These are phyloP conservation scores for Hemileccinum impolitum DNA, from an alignment of 768 basidiomycete genomes.

Conservation along the genomic window DNA sequence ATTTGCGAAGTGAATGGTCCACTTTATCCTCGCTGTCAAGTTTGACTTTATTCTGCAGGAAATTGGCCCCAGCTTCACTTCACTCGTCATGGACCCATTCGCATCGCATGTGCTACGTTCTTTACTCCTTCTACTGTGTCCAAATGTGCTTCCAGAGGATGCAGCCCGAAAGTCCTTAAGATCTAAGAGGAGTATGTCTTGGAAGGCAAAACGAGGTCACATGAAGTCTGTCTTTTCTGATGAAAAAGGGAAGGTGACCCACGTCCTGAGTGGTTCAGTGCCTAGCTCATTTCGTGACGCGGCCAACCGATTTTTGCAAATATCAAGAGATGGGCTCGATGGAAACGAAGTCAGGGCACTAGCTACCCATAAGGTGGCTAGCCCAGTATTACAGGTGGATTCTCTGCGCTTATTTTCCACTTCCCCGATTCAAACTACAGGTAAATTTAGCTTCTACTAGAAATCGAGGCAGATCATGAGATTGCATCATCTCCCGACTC, in stretches of 20 bases:
- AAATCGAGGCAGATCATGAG: constrained; percentile 71
- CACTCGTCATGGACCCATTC: constrained; percentile 79
- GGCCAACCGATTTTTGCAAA: constrained; percentile 45
- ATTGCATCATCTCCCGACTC: constrained; percentile 59
- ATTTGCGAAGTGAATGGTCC: constrained; percentile 53
- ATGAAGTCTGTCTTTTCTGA: constrained; percentile 76
- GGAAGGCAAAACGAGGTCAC: constrained; percentile 76
- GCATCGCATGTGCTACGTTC: constrained; percentile 89
- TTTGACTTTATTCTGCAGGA: constrained; percentile 45
- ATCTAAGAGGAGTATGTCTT: constrained; percentile 83
- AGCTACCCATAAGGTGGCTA: constrained; percentile 72
- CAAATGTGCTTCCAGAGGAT: constrained; percentile 44
- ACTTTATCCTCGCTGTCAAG: constrained; percentile 16
- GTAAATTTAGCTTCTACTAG: constrained; percentile 63
- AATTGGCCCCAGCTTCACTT: constrained; percentile 57
- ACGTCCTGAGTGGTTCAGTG: constrained; percentile 19
- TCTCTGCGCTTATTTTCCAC: constrained; percentile 4
- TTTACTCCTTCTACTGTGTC: constrained; percentile 73
- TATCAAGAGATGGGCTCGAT: constrained; percentile 49
- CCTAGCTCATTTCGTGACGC: constrained; percentile 51
- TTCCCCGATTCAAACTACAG: constrained; percentile 7
- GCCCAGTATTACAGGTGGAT: constrained; percentile 69
- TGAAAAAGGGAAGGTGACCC: constrained; percentile 36
- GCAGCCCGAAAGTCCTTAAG: constrained; percentile 46
- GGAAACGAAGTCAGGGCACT: constrained; percentile 76